These are phyloP conservation scores for Scedosporium boydii DNA, from an alignment of 2,329 filamentous ascomycete genomes.

Conservation along the genomic window DNA sequence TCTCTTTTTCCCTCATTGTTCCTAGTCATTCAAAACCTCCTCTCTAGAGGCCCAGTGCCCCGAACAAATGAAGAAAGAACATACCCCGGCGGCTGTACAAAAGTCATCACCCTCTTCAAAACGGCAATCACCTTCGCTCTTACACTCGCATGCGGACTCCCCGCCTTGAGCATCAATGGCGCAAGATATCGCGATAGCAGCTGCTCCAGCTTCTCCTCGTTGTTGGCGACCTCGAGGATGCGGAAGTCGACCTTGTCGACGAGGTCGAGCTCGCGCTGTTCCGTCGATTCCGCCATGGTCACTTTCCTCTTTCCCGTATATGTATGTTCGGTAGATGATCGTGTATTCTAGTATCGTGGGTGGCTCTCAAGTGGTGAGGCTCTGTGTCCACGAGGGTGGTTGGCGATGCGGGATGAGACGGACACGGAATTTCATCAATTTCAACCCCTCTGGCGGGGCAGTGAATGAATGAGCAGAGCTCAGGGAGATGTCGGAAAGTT, in stretches of 20 bases:
- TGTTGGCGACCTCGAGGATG: conserved; percentile 68
- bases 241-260: conserved; percentile 79
- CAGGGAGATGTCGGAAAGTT: too few species aligned
- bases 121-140: conserved; percentile 59
- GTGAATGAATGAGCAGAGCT: neutral
- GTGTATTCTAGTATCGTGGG: too few species aligned
- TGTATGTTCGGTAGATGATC: neutral
- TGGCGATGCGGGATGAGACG: neutral
- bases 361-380: too few species aligned
- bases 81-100: conserved; percentile 42
- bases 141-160: conserved; percentile 69
- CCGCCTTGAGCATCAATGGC: conserved; percentile 76
- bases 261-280: conserved; percentile 69
- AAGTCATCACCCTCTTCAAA: conserved; percentile 42
- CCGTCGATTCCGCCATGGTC: conserved; percentile 31
- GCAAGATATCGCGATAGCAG: conserved; percentile 71
- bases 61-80: conserved; percentile 10
- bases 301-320: neutral
- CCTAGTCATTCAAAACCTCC: neutral
- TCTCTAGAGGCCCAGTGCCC: too few species aligned
- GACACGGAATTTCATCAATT: neutral
- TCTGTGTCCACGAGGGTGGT: neutral
- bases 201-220: conserved; percentile 72
- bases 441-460: neutral
- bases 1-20: neutral